Base-by-base conservation (phyloP, 2,329 filamentous ascomycete genomes). In the Domatiomyces globalis region DNA sequence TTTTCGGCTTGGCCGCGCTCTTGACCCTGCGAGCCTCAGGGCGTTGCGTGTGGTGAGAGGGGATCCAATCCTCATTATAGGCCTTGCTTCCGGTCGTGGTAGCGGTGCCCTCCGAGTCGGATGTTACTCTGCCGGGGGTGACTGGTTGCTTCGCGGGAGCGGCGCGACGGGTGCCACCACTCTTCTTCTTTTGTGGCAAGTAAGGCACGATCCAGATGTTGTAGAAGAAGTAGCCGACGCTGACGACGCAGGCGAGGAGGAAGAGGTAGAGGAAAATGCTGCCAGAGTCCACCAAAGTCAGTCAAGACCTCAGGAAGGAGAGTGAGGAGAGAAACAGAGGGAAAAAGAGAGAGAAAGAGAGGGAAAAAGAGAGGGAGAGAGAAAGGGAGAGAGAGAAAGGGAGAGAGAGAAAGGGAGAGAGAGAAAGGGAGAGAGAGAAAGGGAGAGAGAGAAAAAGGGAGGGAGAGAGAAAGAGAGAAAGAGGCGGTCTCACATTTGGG, bases 231-330 rank as follows among this genome's bases (percentile, higher is more conserved):
- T 90, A 95, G 67, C 84, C 79, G 50, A 83, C 87, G 56, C 85
- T 88, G 58, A 72, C 80, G 67, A 94, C 94, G 57, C 77, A 79
- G 56, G 77, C 82, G 50, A 83, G 75, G 62, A 98, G 84, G 75
- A 96, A 83, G 66, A 95, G 76, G 76, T 96, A 96, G 57, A 98
- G 81, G 81, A 98, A 98, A 73, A 96, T 87, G 66, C 92, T 96
- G 57, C 15, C 36, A 20, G 12, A 43, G 8, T 22, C 5, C 17
- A 25, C 22, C 22, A 10, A 39, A 15, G 33, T 36, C 9, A 27
- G 45, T 54, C 29, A 54, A 57, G 51, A 46, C 45, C 46, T 22
- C 9, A 10, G 8, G 29, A n/a, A 49, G 17, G n/a, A n/a, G n/a
- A n/a, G n/a, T n/a, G n/a, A n/a, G n/a, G n/a, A n/a, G n/a, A n/a